Evolutionary conservation across 352 stramenopile species (phyloP), one percentile per base, ranked within the genome.

Genomic region (Globisporangium barbulae): DNA sequence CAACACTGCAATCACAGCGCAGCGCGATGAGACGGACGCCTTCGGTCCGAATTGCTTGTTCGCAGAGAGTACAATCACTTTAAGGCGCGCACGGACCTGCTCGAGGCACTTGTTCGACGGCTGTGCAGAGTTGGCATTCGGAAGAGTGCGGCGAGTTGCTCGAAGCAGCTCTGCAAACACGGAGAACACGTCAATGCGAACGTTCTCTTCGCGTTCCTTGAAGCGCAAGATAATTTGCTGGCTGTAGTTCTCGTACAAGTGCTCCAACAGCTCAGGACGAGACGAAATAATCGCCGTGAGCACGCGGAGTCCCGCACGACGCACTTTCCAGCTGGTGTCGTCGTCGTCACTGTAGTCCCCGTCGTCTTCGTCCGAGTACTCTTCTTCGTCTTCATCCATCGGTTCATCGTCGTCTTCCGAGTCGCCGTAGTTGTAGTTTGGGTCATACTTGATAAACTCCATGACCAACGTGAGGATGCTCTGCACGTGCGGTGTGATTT

Each of bases 131-230:
- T 61, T 61, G 10, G 71, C 59, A 12, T 64, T 69, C 3, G 82
- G 73, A 45, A 89, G 54, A 6, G 71, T 74, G 28, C 88, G 87
- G 54, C 69, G 78, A 25, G 80, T 93, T 30, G 81, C 75, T 50
- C 87, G 83, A 49, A 99, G 80, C 30, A 99, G 79, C 28, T 94
- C 85, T 5, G 93, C 83, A 72, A 99, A 98, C 22, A 97, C 97
- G 5, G 83, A 85, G 75, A 99, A 96, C 6, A 99, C 92, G 63
- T 98, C 97, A 22, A 99, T 94, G 30, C 96, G 94, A 54, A 99
- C 98, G 73, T 99, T 99, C 65, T 99, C 97, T 79, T 99, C 97
- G 42, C 97, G 85, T 78, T 99, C 97, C 73, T 97, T 97, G 70
- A 98, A 97, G 17, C 91, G 80, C 17, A 72, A 85, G 48, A 98